A percentile compares a stretch with the other conserved stretches of the same genome.
Evolutionary conservation across 2,329 filamentous ascomycete genomes (phyloP).

Genomic region (Davidsoniella virescens): DNA sequence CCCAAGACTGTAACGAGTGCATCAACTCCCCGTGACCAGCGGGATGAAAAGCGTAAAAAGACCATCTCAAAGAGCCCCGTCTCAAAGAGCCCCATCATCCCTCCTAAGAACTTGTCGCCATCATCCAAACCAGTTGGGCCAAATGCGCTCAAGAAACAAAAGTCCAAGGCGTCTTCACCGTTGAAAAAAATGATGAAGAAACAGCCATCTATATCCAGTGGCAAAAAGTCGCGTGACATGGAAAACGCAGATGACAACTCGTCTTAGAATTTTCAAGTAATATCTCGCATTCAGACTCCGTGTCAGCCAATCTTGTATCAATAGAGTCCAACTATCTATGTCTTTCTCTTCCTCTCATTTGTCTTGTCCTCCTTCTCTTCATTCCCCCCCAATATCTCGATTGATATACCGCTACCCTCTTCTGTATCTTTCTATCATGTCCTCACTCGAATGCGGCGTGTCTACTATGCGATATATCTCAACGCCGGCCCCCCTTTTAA

Average conservation of each 20-base stretch:
- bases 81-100: conserved; percentile 16
- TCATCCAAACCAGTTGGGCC: conserved; percentile 9
- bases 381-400: conserved; percentile 14
- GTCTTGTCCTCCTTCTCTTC: not conserved
- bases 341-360: not conserved
- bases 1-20: not conserved
- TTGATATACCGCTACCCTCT: too few species aligned
- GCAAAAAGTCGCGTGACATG: conserved; percentile 29
- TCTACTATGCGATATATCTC: too few species aligned
- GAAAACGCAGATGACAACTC: conserved; percentile 41
- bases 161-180: conserved; percentile 16
- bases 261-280: conserved; percentile 18
- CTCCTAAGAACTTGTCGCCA: conserved; percentile 25
- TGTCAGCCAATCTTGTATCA: too few species aligned
- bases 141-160: conserved; percentile 26
- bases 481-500: conserved; percentile 2
- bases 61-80: conserved; percentile 19
- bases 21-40: conserved; percentile 19
- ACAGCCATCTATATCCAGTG: conserved; percentile 18
- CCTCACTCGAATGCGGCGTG: too few species aligned
- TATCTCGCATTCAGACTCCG: too few species aligned
- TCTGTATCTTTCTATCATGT: too few species aligned
- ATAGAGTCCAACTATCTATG: not conserved
- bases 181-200: conserved; percentile 18
- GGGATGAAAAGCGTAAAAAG: conserved; percentile 19